Base-by-base conservation (phyloP, 75 land plant species). In the Selaginella tamariscina region DNA sequence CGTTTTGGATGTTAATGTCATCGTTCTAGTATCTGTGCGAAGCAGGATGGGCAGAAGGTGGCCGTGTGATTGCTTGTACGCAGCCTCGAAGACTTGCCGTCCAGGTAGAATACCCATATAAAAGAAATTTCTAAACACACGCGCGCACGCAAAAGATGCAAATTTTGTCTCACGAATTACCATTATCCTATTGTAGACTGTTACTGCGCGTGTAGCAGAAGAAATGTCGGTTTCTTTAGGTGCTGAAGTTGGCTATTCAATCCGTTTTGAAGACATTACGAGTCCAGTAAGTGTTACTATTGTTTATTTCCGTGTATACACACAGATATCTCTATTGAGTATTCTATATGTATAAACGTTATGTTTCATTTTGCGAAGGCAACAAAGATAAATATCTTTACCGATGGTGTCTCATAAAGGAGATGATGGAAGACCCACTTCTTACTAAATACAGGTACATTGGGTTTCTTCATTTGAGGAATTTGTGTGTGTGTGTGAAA, bases 341-440 rank as follows among this genome's bases (percentile, higher is more conserved):
- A n/a, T n/a, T n/a, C n/a, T n/a, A n/a, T n/a, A n/a, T n/a, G n/a
- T n/a, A n/a, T n/a, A n/a, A n/a, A n/a, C n/a, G 1, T 60, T 21
- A 27, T 28, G 26, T 70, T 49, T 79, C 56, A 72, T 67, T 68
- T 39, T 28, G 78, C 84, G 90, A 88, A 75, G 57, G 71, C 78
- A 29, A 93, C 95, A 1, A 73, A 31, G 79, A 82, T 93, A 31
- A 93, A 93, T 64, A 89, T 82, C 77, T 78, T 93, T 27, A 93
- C 98, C 0, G 96, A 93, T 85, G 98, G 98, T 65, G 91, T 93
- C 24, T 93, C 62, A 72, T 93, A 11, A 78, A 94, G 67, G 98
- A 93, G 70, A 93, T 93, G 98, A 93, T 93, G 98, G 88, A 91
- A 70, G 98, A 93, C 73, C 98, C 98, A 13, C 85, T 93, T 27